A percentile compares a stretch with the other conserved stretches of the same genome.
These are phyloP conservation scores for Cladophialophora psammophila DNA, from an alignment of 2,329 filamentous ascomycete species.

Conservation along the genomic window DNA sequence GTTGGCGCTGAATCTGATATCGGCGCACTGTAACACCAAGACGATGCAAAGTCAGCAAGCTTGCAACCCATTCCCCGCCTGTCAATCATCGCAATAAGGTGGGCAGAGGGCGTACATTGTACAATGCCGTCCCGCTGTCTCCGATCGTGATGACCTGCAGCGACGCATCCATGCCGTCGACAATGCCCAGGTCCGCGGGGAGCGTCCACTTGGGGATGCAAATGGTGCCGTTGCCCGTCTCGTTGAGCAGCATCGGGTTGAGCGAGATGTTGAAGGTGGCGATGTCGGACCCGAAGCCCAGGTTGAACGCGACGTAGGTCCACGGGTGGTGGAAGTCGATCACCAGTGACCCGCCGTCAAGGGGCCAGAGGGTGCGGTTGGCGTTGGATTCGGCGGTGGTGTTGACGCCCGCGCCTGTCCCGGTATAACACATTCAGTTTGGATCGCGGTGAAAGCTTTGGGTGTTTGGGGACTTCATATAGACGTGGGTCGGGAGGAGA, in stretches of 20 bases:
- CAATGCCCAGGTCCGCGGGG: slow-evolving; percentile 42
- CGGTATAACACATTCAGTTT: not conserved
- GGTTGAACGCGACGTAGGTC: slow-evolving; percentile 57
- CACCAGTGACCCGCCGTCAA: slow-evolving; percentile 52
- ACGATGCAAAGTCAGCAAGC: not conserved
- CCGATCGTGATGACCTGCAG: slow-evolving; percentile 57
- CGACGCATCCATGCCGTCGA: slow-evolving; percentile 50
- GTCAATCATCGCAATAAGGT: not conserved
- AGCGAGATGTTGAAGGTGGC: slow-evolving; percentile 57
- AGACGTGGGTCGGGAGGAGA: not conserved
- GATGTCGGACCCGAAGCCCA: slow-evolving; percentile 50
- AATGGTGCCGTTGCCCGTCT: slow-evolving; percentile 56
- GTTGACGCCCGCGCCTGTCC: slow-evolving; percentile 49
- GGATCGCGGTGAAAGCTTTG: not conserved
- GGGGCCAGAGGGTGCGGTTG: slow-evolving; percentile 58
- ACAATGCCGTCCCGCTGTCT: slow-evolving; percentile 51
- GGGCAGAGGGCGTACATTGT: slow-evolving; percentile 52
- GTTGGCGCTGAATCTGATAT: slow-evolving; percentile 52
- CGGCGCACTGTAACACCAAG: slow-evolving; percentile 48
- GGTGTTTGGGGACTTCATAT: too few relatives aligned
- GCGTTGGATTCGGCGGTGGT: slow-evolving; percentile 42
- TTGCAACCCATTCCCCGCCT: not conserved
- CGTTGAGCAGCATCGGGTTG: slow-evolving; percentile 52
- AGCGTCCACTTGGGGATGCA: slow-evolving; percentile 51
- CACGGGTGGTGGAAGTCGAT: slow-evolving; percentile 52